A percentile compares a stretch with the other conserved stretches of the same genome.
Evolutionary conservation across 2,329 filamentous ascomycete genomes (phyloP).

Genomic region (Pseudocercospora vitis): DNA sequence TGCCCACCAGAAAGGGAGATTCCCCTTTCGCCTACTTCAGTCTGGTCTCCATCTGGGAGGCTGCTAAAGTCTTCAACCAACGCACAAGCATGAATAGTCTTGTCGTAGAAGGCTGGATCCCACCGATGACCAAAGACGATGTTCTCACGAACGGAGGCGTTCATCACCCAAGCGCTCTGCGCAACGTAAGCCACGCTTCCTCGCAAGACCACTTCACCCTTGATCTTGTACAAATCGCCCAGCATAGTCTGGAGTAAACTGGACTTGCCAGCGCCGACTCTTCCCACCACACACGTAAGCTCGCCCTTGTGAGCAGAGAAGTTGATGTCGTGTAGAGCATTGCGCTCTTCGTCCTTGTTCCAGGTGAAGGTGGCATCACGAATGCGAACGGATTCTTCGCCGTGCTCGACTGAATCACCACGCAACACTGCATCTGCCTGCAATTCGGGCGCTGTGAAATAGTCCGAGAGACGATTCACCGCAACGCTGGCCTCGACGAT

Average conservation of each 20-base stretch:
- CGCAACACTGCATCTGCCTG: slow-evolving; percentile 77
- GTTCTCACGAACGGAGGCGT: slow-evolving; percentile 94
- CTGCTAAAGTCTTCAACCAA: slow-evolving; percentile 86
- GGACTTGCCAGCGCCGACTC: slow-evolving; percentile 93
- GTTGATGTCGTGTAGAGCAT: slow-evolving; percentile 77
- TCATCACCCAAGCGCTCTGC: slow-evolving; percentile 95
- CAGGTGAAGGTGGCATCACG: slow-evolving; percentile 89
- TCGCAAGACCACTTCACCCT: slow-evolving; percentile 78
- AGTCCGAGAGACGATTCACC: slow-evolving; percentile 78
- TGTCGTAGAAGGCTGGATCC: slow-evolving; percentile 91
- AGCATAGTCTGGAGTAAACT: slow-evolving; percentile 85
- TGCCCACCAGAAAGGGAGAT: slow-evolving; percentile 96
- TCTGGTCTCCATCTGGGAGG: slow-evolving; percentile 93
- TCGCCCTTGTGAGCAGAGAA: slow-evolving; percentile 91
- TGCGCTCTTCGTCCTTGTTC: slow-evolving; percentile 73
- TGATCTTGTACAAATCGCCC: slow-evolving; percentile 86
- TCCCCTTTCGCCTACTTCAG: slow-evolving; percentile 91
- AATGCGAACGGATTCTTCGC: slow-evolving; percentile 83
- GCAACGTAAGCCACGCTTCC: slow-evolving; percentile 88
- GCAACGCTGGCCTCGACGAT: slow-evolving; percentile 96
- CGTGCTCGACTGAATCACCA: slow-evolving; percentile 68
- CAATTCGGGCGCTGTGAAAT: slow-evolving; percentile 83
- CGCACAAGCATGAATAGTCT: slow-evolving; percentile 87
- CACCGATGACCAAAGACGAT: slow-evolving; percentile 94
- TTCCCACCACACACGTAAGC: slow-evolving; percentile 85